phyloP scores from a whole-genome alignment of 2,329 filamentous ascomycete species.

The Aspergillus nomiae region DNA sequence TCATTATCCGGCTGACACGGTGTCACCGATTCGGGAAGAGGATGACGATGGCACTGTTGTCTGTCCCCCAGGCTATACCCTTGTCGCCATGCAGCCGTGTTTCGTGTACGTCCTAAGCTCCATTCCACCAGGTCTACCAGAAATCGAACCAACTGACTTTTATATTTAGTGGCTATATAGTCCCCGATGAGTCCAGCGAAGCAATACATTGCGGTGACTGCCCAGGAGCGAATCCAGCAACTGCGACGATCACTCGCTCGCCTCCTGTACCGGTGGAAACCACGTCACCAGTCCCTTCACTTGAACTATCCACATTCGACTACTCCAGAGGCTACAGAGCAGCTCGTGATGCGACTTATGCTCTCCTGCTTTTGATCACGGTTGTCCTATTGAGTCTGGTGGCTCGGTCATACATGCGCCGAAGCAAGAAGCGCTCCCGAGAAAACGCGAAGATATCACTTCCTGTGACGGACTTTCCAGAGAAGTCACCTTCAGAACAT shows the following conservation, averaged over 20 bases:
- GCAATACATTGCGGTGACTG: no score
- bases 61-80: no score
- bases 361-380: background rate
- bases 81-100: no score
- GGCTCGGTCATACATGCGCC: background rate
- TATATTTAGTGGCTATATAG: no score
- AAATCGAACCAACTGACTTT: no score
- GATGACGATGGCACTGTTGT: no score
- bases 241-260: background rate
- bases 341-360: background rate
- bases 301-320: background rate
- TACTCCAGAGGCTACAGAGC: background rate
- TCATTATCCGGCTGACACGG: no score
- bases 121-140: no score
- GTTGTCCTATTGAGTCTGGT: background rate
- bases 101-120: no score
- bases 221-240: background rate
- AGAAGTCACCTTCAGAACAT: background rate
- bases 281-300: background rate
- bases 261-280: background rate
- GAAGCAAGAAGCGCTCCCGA: background rate
- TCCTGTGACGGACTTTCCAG: background rate
- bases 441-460: background rate
- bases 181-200: no score
- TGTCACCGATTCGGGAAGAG: no score